phyloP scores from a whole-genome alignment of 2,329 filamentous ascomycete species.

The Pochonia chlamydosporia region DNA sequence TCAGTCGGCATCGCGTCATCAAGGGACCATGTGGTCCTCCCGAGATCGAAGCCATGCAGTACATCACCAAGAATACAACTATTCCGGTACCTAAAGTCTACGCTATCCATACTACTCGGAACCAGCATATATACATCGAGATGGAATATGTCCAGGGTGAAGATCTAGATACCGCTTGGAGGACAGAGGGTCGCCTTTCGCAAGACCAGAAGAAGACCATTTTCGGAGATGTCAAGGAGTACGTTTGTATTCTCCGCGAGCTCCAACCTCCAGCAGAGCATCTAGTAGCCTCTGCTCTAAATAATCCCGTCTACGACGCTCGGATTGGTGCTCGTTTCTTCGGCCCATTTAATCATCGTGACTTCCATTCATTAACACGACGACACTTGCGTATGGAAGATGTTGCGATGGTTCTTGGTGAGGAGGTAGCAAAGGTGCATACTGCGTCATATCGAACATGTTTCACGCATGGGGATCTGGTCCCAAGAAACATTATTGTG shows the following conservation, averaged over 20 bases:
- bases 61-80: slow-evolving; percentile 19
- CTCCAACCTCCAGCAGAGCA: slow-evolving; percentile 17
- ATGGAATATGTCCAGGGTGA: slow-evolving; percentile 19
- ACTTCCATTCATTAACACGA: slow-evolving; percentile 21
- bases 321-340: slow-evolving; percentile 20
- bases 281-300: slow-evolving; percentile 19
- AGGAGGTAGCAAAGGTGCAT: slow-evolving; percentile 18
- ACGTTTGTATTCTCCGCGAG: slow-evolving; percentile 17
- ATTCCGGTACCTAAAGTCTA: slow-evolving; percentile 23
- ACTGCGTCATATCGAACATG: slow-evolving; percentile 14
- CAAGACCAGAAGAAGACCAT: slow-evolving; percentile 14
- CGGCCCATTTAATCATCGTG: slow-evolving; percentile 17
- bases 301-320: slow-evolving; percentile 16
- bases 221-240: slow-evolving; percentile 17
- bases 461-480: slow-evolving; percentile 22
- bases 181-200: slow-evolving; percentile 9
- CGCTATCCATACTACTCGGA: slow-evolving; percentile 14
- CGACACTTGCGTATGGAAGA: slow-evolving; percentile 16
- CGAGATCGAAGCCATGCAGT: slow-evolving; percentile 24
- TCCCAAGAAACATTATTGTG: slow-evolving; percentile 22
- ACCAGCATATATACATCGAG: slow-evolving; percentile 18
- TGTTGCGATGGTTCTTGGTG: slow-evolving; percentile 14
- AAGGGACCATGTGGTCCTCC: slow-evolving; percentile 23
- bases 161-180: slow-evolving; percentile 14
- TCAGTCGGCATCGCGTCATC: slow-evolving; percentile 23